Evolutionary conservation across 2,329 filamentous ascomycete genomes (phyloP), one percentile per base, ranked within the genome.

Genomic region (Nigrograna mackinnonii): DNA sequence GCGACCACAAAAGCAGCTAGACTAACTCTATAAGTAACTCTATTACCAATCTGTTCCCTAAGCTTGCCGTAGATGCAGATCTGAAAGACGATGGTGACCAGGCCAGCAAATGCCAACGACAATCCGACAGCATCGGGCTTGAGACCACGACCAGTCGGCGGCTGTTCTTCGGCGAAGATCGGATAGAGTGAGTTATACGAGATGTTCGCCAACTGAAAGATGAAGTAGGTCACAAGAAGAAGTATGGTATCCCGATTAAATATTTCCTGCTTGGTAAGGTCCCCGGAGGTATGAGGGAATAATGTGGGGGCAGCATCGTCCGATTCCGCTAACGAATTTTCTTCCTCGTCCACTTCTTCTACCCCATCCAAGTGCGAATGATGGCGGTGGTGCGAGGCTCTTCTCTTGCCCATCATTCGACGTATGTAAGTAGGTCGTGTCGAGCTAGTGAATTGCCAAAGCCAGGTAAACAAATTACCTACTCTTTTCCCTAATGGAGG

Each of bases 171-270:
- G 1, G 86, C 89, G 57, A 97, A 99, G 40, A 97, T 92, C 1
- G 94, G 94, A 58, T 95, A 99, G 0, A 99, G 76, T 14, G 89
- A 92, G 69, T 96, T 96, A 78, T 91, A 99, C 3, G 90, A 91
- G 52, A 96, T 90, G 67, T 97, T 97, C 47, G 88, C 85, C 4
- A 99, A 78, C 60, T 96, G 91, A 63, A 97, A 99, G 37, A 97
- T 86, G 32, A 96, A 81, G 61, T 96, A 97, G 0, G 91, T 95
- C 39, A 82, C 66, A 5, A 99, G 79, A 0, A 99, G 79, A 3
- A 95, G 74, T 11, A 96, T 66, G 0, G 91, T 96, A 45, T 94
- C 91, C 43, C 84, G 79, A 58, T 89, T 95, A 37, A 92, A 77
- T 2, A 96, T 70, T 37, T 83, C 75, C 26, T 79, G 79, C 18